These are phyloP conservation scores for Plenodomus lindquistii DNA, from an alignment of 2,329 filamentous ascomycete species.

Conservation along the genomic window DNA sequence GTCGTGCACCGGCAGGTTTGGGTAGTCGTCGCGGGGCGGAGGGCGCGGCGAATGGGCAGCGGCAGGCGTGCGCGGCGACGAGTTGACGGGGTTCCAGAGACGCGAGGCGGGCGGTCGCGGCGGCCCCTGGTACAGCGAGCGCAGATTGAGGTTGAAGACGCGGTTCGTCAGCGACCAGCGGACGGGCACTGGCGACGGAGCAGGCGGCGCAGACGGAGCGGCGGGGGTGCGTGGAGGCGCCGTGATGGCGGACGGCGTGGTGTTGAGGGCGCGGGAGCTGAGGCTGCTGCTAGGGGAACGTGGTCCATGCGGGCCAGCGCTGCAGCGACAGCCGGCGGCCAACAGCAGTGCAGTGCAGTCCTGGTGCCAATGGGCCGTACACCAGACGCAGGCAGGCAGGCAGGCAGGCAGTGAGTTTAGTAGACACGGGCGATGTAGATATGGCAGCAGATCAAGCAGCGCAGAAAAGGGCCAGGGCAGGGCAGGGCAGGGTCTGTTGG, in stretches of 20 bases:
- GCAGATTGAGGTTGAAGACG: conserved; percentile 44
- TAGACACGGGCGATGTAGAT: too few species aligned
- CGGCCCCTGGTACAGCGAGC: conserved; percentile 28
- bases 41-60: conserved; percentile 44
- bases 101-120: conserved; percentile 52
- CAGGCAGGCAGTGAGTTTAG: too few species aligned
- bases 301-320: conserved; percentile 12
- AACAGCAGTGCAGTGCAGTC: too few species aligned
- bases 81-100: conserved; percentile 65
- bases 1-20: conserved; percentile 51
- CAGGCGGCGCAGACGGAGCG: conserved; percentile 29
- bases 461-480: neutral
- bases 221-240: conserved; percentile 32
- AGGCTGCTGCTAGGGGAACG: conserved; percentile 10
- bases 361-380: too few species aligned
- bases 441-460: too few species aligned
- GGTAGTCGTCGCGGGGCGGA: conserved; percentile 49
- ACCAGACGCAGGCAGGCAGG: neutral
- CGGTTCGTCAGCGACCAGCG: conserved; percentile 49
- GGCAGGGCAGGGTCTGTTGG: neutral
- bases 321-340: conserved; percentile 5
- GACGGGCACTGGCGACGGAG: conserved; percentile 31
- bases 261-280: conserved; percentile 11
- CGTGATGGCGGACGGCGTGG: conserved; percentile 21
- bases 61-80: conserved; percentile 55